Evolutionary conservation across 345 rosid genomes (phyloP).

Genomic region (Gossypium herbaceum): DNA sequence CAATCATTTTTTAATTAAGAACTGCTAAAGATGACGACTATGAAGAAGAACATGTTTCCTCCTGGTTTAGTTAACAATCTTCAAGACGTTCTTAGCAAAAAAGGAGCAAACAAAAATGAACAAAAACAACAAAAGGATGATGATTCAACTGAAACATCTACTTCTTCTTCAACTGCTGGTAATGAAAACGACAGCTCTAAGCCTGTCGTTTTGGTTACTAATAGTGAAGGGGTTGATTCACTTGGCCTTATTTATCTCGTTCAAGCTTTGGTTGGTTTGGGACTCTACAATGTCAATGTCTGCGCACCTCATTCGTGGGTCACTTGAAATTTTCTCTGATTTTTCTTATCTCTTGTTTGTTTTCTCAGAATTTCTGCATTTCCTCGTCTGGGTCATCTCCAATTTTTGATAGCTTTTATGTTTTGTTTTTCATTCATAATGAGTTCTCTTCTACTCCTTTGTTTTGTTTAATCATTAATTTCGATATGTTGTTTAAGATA

Average conservation of each 20-base stretch:
- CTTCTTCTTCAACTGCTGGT: slow-evolving; percentile 32
- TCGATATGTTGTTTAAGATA: no score
- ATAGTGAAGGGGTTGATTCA: slow-evolving; percentile 87
- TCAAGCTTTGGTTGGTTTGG: slow-evolving; percentile 71
- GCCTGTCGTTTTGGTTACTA: slow-evolving; percentile 82
- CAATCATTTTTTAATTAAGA: neutral
- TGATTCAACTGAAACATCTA: slow-evolving; percentile 44
- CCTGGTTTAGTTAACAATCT: slow-evolving; percentile 82
- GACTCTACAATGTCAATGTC: slow-evolving; percentile 82
- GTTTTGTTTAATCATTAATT: no score
- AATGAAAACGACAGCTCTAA: slow-evolving; percentile 46
- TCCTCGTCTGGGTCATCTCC: neutral
- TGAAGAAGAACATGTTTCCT: slow-evolving; percentile 57
- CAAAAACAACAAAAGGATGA: slow-evolving; percentile 19
- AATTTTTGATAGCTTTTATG: neutral
- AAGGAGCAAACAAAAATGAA: slow-evolving; percentile 22
- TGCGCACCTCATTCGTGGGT: slow-evolving; percentile 92
- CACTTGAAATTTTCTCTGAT: neutral
- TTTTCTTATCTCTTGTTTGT: neutral
- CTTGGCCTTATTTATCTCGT: slow-evolving; percentile 84
- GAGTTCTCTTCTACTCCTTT: no score
- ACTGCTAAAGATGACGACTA: slow-evolving; percentile 23
- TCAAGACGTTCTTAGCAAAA: slow-evolving; percentile 72
- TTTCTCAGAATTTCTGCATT: neutral
- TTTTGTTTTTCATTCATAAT: neutral